These are phyloP conservation scores for Articulospora tetracladia DNA, from an alignment of 495 filamentous ascomycete species.

Conservation along the genomic window DNA sequence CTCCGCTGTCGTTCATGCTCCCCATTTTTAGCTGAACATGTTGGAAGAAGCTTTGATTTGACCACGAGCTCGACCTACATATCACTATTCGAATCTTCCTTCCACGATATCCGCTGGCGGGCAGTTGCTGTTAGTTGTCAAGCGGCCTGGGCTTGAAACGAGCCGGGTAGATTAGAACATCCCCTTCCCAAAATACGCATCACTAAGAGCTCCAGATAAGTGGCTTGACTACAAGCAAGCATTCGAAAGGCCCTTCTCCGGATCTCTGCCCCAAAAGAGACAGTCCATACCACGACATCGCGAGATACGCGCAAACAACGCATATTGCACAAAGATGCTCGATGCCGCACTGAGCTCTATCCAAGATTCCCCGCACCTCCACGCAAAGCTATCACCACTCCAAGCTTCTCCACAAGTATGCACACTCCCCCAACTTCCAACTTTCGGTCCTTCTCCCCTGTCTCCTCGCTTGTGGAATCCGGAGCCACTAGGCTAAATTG, in stretches of 20 bases:
- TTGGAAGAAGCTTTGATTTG: too few relatives aligned
- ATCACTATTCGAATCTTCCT: too few relatives aligned
- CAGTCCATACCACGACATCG: neutral
- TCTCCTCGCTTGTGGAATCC: neutral
- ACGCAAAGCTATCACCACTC: neutral
- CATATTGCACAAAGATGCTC: neutral
- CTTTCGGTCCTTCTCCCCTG: neutral
- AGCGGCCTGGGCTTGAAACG: too few relatives aligned
- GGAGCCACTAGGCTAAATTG: neutral
- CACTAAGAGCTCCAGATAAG: neutral
- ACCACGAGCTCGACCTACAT: too few relatives aligned
- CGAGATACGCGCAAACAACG: neutral
- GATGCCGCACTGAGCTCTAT: neutral
- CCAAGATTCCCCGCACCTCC: neutral
- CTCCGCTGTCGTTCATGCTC: neutral
- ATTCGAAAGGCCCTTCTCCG: neutral
- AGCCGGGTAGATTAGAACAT: too few relatives aligned
- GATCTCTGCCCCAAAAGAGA: neutral
- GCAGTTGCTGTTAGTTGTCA: too few relatives aligned
- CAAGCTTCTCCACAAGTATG: neutral
- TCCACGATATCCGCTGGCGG: too few relatives aligned
- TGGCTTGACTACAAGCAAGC: neutral
- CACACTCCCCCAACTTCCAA: neutral
- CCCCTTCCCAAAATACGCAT: too few relatives aligned
- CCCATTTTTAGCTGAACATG: too few relatives aligned